These are phyloP conservation scores for Kitagawia praeruptora DNA, from an alignment of 129 eudicot genomes.

Conservation along the genomic window DNA sequence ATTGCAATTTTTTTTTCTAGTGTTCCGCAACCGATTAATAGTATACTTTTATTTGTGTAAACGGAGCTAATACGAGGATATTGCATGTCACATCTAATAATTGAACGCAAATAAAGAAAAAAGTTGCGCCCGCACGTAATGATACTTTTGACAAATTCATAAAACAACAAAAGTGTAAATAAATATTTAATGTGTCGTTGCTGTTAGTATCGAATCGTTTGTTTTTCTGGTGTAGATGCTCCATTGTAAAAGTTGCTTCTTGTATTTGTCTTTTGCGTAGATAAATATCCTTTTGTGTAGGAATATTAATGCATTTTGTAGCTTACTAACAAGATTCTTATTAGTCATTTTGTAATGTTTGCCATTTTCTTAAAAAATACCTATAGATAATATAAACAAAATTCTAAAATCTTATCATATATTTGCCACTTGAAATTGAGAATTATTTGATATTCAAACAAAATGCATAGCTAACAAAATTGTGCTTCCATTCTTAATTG, in stretches of 20 bases:
- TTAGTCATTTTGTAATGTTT: neutral
- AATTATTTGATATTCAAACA: too few relatives aligned
- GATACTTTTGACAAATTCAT: constrained; percentile 2
- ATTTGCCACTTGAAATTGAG: too few relatives aligned
- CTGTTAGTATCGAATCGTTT: constrained; percentile 8
- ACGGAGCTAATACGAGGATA: neutral
- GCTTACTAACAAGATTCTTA: neutral
- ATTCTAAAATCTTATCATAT: too few relatives aligned
- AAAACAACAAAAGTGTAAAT: neutral
- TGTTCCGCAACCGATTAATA: too few relatives aligned
- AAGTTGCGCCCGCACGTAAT: constrained; percentile 4
- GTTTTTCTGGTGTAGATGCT: neutral
- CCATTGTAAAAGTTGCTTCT: neutral
- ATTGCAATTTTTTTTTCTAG: too few relatives aligned
- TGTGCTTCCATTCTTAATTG: too few relatives aligned
- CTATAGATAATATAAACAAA: too few relatives aligned
- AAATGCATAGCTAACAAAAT: too few relatives aligned
- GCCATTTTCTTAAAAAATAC: neutral
- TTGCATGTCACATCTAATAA: neutral
- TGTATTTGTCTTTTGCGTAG: neutral
- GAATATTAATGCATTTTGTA: neutral
- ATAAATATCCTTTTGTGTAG: neutral
- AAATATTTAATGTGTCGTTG: neutral
- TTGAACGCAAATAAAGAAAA: neutral
- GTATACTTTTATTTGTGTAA: too few relatives aligned